Percentiles rank a stretch among this genome's conserved stretches.
These are phyloP conservation scores for Colletotrichum australisinense DNA, from an alignment of 2,329 filamentous ascomycete genomes.

Conservation along the genomic window DNA sequence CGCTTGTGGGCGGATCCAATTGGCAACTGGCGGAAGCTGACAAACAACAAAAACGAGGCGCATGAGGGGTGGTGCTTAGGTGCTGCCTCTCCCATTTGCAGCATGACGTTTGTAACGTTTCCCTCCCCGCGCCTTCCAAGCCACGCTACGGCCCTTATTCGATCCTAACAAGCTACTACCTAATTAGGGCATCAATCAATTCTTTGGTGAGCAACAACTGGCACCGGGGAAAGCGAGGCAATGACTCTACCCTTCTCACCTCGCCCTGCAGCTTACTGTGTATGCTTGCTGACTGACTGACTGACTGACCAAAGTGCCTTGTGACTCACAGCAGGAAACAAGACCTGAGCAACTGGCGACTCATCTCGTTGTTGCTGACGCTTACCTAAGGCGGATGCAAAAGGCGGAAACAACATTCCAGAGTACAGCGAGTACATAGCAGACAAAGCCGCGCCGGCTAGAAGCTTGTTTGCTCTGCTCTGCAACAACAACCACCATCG, in stretches of 20 bases:
- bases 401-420: slow-evolving; percentile 4
- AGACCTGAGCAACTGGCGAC: background rate
- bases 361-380: slow-evolving; percentile 10
- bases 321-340: slow-evolving; percentile 21
- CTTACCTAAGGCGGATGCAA: slow-evolving; percentile 5
- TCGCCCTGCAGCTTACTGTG: background rate
- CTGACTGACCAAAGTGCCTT: background rate
- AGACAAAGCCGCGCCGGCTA: slow-evolving; percentile 21
- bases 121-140: background rate
- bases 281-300: background rate
- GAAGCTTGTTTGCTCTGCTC: slow-evolving; percentile 22
- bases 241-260: slow-evolving; percentile 10
- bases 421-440: slow-evolving; percentile 18
- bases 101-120: slow-evolving; percentile 13
- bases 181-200: background rate
- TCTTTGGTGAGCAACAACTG: slow-evolving; percentile 7
- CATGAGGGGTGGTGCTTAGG: background rate
- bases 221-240: background rate
- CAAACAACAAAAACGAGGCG: slow-evolving; percentile 3
- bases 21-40: background rate
- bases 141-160: background rate
- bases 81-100: background rate
- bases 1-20: background rate
- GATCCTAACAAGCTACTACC: background rate
- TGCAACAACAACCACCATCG: background rate